Base-by-base conservation (phyloP, 208 protist genomes). In the Balamuthia mandrillaris region DNA sequence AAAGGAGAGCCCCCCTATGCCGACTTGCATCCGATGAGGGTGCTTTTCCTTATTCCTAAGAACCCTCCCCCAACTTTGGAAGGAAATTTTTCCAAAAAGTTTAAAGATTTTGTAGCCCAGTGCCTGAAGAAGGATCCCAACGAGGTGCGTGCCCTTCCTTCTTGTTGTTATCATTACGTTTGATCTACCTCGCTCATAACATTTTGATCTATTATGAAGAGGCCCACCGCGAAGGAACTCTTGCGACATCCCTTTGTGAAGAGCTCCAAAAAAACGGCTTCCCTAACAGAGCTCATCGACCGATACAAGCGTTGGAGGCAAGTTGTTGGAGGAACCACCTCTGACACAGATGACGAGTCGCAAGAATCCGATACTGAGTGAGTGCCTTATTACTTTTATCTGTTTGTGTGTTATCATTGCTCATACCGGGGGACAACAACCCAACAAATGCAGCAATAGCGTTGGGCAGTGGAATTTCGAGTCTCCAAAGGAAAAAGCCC, bases 1-100 rank as follows among this genome's bases (percentile, higher is more conserved):
- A 91, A 95, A 65, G 92, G 91, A 29, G 86, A 90, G 54, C 94
- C 94, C 31, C 95, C 95, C 12, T 65, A 88, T 60, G 83, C 90
- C n/a, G 88, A 96, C 52, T 44, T 96, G 3, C 91, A 94, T 60
- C 94, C 94, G 21, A 96, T 95, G 91, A 85, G 88, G 45, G 92
- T 89, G 12, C 56, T 96, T 21, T 94, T 94, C 81, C 65, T 93
- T 29, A 95, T 94, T 31, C 91, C 89, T 27, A 90, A 94, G 54
- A 88, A 90, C 41, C 74, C 84, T 29, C 89, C 94, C 21, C 87
- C 88, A 39, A 74, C 85, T 37, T 66, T 91, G 1, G 89, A 94
- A 31, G 91, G 85, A 33, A 65, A 87, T 21, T 96, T 92, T 65
- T 89, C 63, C 31, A 93, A 93, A 21, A 12, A 14, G 31, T 95